Evolutionary conservation across 2,329 filamentous ascomycete species (phyloP), one percentile per base, ranked within the genome.

Genomic region (Aspergillus fructus): DNA sequence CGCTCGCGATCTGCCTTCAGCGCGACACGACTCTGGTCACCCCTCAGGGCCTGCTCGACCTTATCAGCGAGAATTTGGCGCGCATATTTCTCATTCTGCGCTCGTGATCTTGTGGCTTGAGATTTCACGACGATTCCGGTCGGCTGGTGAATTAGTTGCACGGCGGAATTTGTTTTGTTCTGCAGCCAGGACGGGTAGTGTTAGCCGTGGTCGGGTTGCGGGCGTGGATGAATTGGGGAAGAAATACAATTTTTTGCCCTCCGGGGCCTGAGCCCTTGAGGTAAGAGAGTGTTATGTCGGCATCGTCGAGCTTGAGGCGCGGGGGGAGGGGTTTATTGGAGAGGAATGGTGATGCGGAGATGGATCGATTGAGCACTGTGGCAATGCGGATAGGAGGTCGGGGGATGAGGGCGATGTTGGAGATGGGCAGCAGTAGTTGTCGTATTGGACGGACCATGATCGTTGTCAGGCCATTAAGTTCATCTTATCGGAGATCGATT

Each of bases 81-180:
- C 12, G 94, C 94, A 61, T 91, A 88, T 73, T 89, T 93, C 62
- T 93, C 85, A 73, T 99, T 99, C 75, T 96, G 90, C 56, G 84
- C 84, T 17, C 91, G 86, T 1, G 90, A 96, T 48, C 94, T 87
- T 8, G 94, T 97, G 19, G 89, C 91, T 76, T 99, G 94, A 55
- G 86, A 93, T 78, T 99, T 99, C 62, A 99, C 85, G 13, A 97
- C 93, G 53, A 97, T 86, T 60, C 93, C 93, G 0, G 93, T 96
- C 5, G 93, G 91, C 15, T 89, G 78, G 74, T 99, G 94, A 65
- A 89, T 94, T 37, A 99, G 81, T 73, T 99, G 94, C 2, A 97
- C 93, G 39, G 93, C 93, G 0, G 91, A 97, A 63, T 88, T 92
- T 24, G 94, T 99, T 85, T 99, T 99, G 78, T 99, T 99, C 89